Evolutionary conservation across 2,329 filamentous ascomycete species (phyloP), one percentile per base, ranked within the genome.

Genomic region (Penicillium freii): DNA sequence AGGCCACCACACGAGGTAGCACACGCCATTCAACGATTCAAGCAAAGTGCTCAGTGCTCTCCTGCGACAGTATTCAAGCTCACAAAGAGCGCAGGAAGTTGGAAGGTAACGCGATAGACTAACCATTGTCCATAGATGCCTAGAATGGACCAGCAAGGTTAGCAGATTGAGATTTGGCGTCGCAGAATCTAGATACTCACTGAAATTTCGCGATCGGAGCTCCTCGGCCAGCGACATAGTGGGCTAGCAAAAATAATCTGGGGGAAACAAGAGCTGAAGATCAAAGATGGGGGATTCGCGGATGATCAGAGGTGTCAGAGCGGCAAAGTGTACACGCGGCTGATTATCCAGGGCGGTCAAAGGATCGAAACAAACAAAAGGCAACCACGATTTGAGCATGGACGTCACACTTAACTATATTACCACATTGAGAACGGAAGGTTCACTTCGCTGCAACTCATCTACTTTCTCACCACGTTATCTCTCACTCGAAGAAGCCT

Each of bases 101-200:
- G 39, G 8, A 56, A 54, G 34, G 46, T 23, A 51, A 58, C 10
- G 45, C 17, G 23, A 40, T 42, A 23, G 40, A 81, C 82, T 75
- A 70, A 87, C 84, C 85, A 87, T 85, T 87, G 85, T 67, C 84
- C 85, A 72, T 87, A 87, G 73, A 87, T 87, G 76, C 84, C 84
- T 87, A 61, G 61, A 68, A n/a, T 45, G 61, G 54, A 45, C 17
- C 29, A n/a, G n/a, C n/a, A 40, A 48, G 23, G 58, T 73, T 67
- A 73, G 69, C 61, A 47, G 42, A 45, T 25, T 50, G 38, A n/a
- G n/a, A 48, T 54, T 40, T 42, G 11, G 42, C 43, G 39, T 40
- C 7, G 55, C n/a, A 34, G 49, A 64, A 57, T 45, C 58, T 58
- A 49, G 46, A 56, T 47, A 72, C 84, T 75, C 77, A 87, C 84